Evolutionary conservation across 2,329 filamentous ascomycete species (phyloP).

Genomic region (Aspergillus aculeatinus): DNA sequence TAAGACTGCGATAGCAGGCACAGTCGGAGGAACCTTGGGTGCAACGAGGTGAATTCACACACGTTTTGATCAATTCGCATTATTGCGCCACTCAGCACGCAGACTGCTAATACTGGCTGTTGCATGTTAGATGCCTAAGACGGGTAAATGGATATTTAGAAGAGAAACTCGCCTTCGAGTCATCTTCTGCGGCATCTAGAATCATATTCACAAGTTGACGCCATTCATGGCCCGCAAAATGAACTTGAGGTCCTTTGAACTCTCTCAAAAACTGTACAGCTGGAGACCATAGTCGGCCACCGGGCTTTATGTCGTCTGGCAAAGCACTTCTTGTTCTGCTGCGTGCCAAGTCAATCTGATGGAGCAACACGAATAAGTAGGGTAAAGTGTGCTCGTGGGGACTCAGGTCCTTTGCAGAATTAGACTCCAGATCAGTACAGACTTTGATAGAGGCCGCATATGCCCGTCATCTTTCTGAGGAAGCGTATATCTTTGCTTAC

Average conservation of each 20-base stretch:
- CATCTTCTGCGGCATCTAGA: conserved; percentile 30
- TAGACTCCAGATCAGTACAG: background rate
- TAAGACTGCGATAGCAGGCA: conserved; percentile 46
- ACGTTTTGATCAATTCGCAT: conserved; percentile 45
- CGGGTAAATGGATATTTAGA: conserved; percentile 14
- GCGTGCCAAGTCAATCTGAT: conserved; percentile 45
- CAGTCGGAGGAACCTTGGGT: conserved; percentile 42
- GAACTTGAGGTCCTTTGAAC: conserved; percentile 50
- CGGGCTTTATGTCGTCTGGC: conserved; percentile 44
- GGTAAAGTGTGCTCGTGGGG: conserved; percentile 59
- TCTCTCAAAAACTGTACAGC: conserved; percentile 53
- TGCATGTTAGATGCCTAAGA: conserved; percentile 6
- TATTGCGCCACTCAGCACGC: conserved; percentile 44
- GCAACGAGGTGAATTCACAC: conserved; percentile 45
- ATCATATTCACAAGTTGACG: conserved; percentile 35
- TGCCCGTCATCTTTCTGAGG: background rate
- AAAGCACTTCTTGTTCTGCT: conserved; percentile 36
- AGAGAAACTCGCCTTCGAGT: conserved; percentile 32
- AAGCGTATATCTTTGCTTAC: conserved; percentile 24
- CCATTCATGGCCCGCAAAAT: conserved; percentile 45
- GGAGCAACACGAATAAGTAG: conserved; percentile 57
- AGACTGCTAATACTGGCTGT: conserved; percentile 42
- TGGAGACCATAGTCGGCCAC: conserved; percentile 51
- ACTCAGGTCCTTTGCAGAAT: conserved; percentile 43
- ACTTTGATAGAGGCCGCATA: conserved; percentile 1